Evolutionary conservation across 2,329 filamentous ascomycete species (phyloP), one percentile per base, ranked within the genome.

Genomic region (Hypomyces perniciosus): DNA sequence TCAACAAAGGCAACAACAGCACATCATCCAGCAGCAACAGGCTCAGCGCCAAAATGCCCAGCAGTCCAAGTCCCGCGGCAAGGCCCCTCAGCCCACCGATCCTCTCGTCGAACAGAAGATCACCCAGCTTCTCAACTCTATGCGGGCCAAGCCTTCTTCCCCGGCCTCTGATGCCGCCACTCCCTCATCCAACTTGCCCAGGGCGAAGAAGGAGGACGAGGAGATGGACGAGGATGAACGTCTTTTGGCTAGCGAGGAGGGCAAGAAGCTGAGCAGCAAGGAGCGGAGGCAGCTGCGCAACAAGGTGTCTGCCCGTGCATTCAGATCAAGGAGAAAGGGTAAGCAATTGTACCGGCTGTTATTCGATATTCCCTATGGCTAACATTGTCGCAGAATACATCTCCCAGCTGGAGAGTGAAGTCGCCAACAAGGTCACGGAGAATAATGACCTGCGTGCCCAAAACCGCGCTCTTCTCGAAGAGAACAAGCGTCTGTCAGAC

Each of bases 171-270:
- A 63, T 31, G 52, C 56, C 27, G 56, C 62, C 30, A 75, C 80
- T 44, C 75, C 79, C 28, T 68, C 84, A n/a, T 76, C 83, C 50
- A 85, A 89, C 65, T 80, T 90, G 60, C 77, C 85, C 45, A 85
- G 85, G 56, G 72, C 81, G 56, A 91, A 85, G 78, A 97, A 97
- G 78, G 90, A 96, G 41, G 91, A 97, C 62, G 91, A 96, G 55
- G 92, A 97, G 48, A 97, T 99, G 92, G 93, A 99, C 61, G 92
- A 96, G 68, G 93, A 97, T 62, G 93, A 97, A 77, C 81, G 89
- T 59, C 77, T 96, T 8, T 77, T 96, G 26, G 90, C 90, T n/a
- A 96, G 90, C 54, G 93, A 99, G 63, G 92, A 96, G 72, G 93
- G 92, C 62, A 99, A 99, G 84, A 96, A 96, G 76, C 80, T 99